A percentile compares a stretch with the other conserved stretches of the same genome.
Conservation (phyloP, 331 rosid genomes). For the Telfairia occidentalis region DNA sequence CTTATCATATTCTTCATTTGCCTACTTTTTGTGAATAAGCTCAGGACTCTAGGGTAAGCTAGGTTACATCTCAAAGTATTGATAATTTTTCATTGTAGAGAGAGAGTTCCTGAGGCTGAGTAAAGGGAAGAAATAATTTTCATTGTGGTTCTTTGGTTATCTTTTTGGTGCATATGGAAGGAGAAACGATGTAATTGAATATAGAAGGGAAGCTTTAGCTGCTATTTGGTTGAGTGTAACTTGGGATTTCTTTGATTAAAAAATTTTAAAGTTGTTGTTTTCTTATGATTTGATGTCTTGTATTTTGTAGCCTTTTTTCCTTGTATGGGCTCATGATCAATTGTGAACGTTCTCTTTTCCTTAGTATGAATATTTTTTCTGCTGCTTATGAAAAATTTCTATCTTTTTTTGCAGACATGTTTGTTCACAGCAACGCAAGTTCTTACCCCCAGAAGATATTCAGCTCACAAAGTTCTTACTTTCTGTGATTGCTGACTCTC, state of each 20-base stretch:
- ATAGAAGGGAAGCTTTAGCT: background rate
- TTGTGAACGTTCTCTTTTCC: background rate
- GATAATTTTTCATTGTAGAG: background rate
- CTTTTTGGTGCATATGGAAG: background rate
- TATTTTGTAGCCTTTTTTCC: background rate
- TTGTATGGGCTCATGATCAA: background rate
- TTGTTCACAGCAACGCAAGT: constrained; percentile 33
- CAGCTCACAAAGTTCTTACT: constrained; percentile 57
- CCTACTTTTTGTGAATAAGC: background rate
- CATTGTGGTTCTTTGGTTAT: background rate
- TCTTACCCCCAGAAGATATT: constrained; percentile 37
- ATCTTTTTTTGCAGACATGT: constrained; percentile 35
- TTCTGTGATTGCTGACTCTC: constrained; percentile 40
- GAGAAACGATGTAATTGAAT: background rate
- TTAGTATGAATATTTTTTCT: background rate
- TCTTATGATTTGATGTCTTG: background rate
- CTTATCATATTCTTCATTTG: background rate
- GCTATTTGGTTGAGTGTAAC: background rate
- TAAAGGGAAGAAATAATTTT: background rate
- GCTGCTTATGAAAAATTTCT: background rate
- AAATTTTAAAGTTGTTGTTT: background rate
- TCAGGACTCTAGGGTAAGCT: background rate
- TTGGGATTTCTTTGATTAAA: background rate
- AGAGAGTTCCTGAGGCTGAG: background rate
- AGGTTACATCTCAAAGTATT: background rate